These are phyloP conservation scores for Xanthoceras sorbifolium DNA, from an alignment of 345 rosid genomes.

Conservation along the genomic window DNA sequence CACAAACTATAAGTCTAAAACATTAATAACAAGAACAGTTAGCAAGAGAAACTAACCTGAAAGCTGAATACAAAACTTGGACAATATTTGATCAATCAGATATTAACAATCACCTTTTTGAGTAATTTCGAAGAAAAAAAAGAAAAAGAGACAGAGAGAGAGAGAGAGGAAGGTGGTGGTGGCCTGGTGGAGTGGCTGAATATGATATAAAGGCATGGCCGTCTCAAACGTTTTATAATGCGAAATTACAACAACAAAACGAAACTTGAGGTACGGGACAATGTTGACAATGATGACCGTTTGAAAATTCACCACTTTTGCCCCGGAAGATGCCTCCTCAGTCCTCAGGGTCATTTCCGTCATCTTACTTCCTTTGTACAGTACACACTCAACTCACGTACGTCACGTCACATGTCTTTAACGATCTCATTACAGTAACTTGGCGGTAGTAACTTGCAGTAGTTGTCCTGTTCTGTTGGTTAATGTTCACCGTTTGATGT, in stretches of 20 bases:
- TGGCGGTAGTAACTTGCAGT: not conserved
- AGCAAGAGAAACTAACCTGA: constrained; percentile 10
- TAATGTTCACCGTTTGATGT: not conserved
- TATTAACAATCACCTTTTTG: not conserved
- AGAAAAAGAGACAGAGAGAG: not conserved
- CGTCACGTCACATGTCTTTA: not conserved
- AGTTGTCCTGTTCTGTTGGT: not conserved
- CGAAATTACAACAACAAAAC: not conserved
- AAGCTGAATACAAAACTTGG: not conserved
- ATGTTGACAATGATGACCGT: constrained; percentile 28
- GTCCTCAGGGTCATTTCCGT: constrained; percentile 6
- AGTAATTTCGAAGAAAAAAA: not conserved
- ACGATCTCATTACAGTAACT: not conserved
- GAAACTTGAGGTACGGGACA: not conserved
- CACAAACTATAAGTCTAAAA: not conserved
- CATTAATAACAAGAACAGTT: not conserved
- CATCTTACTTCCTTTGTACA: not conserved
- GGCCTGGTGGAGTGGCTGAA: not conserved
- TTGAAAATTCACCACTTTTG: not conserved
- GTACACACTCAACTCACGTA: not conserved
- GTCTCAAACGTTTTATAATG: not conserved
- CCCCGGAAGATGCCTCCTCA: not conserved
- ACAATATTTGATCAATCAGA: not conserved
- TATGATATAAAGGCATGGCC: constrained; percentile 19
- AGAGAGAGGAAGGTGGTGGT: not conserved